Percentiles rank a stretch among this genome's conserved stretches.
Conservation (phyloP, 306 rosid genomes). For the Psophocarpus tetragonolobus region DNA sequence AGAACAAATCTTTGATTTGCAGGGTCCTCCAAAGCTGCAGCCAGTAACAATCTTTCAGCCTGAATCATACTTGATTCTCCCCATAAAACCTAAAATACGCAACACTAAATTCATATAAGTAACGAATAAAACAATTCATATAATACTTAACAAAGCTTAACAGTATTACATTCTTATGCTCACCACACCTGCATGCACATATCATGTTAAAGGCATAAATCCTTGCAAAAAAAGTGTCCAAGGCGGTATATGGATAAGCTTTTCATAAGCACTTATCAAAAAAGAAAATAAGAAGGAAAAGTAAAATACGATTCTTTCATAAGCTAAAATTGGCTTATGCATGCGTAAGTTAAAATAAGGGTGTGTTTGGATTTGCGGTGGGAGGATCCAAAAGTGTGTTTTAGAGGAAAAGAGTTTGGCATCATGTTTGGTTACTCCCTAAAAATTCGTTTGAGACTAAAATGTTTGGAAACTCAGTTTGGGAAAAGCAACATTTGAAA, state of each 20-base stretch:
- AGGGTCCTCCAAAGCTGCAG: conserved; percentile 79
- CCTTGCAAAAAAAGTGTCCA: not conserved
- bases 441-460: too few species aligned
- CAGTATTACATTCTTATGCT: not conserved
- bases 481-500: too few species aligned
- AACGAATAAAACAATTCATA: not conserved
- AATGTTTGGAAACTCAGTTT: too few species aligned
- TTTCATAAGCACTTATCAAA: too few species aligned
- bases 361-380: too few species aligned
- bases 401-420: too few species aligned
- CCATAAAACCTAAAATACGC: conserved; percentile 51
- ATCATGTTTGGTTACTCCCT: too few species aligned
- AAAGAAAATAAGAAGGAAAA: too few species aligned
- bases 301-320: too few species aligned
- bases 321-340: too few species aligned
- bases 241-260: not conserved
- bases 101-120: conserved; percentile 26
- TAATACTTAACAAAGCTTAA: not conserved
- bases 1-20: conserved; percentile 96
- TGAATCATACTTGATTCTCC: conserved; percentile 67
- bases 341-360: too few species aligned
- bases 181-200: conserved; percentile 3
- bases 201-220: not conserved
- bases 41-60: conserved; percentile 51
- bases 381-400: too few species aligned